Conservation (phyloP, 192 early-diverging fungal genomes). For the Rhizophlyctis rosea region DNA sequence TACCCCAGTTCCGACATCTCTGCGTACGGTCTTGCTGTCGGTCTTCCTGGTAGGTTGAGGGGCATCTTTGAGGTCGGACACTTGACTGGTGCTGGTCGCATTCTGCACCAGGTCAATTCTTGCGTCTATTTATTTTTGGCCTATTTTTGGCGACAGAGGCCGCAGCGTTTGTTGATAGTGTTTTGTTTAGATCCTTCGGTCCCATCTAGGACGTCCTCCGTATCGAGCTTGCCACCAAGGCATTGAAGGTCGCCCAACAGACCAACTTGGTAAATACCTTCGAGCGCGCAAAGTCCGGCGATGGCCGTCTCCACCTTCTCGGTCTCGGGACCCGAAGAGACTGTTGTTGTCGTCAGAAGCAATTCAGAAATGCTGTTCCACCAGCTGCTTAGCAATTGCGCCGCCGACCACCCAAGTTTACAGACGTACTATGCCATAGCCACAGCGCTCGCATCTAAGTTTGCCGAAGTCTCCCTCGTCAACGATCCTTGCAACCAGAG, state of each 20-base stretch:
- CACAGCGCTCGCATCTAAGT: too few relatives aligned
- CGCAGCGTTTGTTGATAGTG: background rate
- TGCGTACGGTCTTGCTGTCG: conserved; percentile 93
- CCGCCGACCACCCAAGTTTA: too few relatives aligned
- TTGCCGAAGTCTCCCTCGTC: too few relatives aligned
- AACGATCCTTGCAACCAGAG: too few relatives aligned
- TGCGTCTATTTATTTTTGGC: too few relatives aligned
- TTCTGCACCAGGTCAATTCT: conserved; percentile 89
- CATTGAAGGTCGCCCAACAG: conserved; percentile 73
- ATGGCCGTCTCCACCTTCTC: conserved; percentile 87
- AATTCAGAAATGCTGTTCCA: too few relatives aligned
- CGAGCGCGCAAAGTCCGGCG: conserved; percentile 77
- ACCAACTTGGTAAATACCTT: conserved; percentile 77
- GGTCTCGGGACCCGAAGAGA: too few relatives aligned
- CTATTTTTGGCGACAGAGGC: background rate
- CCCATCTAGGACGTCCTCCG: conserved; percentile 87
- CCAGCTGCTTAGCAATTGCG: too few relatives aligned
- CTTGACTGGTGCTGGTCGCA: conserved; percentile 96
- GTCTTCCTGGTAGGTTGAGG: conserved; percentile 98
- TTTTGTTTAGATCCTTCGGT: background rate
- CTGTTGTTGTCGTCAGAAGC: too few relatives aligned
- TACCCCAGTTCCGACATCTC: conserved; percentile 74
- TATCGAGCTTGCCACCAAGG: conserved; percentile 87
- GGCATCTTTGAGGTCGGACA: conserved; percentile 99
- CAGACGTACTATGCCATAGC: too few relatives aligned